Base-by-base conservation (phyloP, 768 basidiomycete genomes). In the Rhizopogon vulgaris region DNA sequence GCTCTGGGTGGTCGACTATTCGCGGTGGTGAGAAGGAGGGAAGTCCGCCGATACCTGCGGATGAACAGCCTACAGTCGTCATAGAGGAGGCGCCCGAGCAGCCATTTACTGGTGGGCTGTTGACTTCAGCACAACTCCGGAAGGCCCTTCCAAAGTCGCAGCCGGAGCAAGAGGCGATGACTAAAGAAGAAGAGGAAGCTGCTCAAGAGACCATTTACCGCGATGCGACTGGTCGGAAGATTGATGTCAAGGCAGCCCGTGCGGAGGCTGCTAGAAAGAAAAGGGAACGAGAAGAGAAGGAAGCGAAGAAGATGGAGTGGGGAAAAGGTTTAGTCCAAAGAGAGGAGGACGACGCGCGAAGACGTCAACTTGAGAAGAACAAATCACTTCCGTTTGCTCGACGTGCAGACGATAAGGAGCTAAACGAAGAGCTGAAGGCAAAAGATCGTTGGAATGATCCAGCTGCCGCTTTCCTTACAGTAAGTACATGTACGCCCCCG, bases 271-370 rank as follows among this genome's bases (percentile, higher is more conserved):
- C 87, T 39, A 74, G 84, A 57, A 66, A 79, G 67, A 92, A 93
- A 62, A 78, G 90, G 18, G 86, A 92, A 63, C 74, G 77, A 52
- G 85, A 94, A 65, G 90, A 96, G 71, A 83, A 81, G 63, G 91
- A 95, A 63, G 87, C 87, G 46, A 73, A 80, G 64, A 94, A 91
- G 73, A 93, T 95, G 90, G 90, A 95, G 65, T 98, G 96, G 96
- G 93, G 92, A 1, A 98, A 95, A 69, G 96, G 96, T 28, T 62
- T 98, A 34, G 87, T 93, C 37, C 96, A 98, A 71, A 73, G 84
- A 54, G 86, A 90, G 22, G 88, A 94, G 54, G 71, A 76, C 48
- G 90, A 94, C 69, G 79, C 78, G 63, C 71, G 75, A 63, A 79
- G 71, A 61, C 61, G 68, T 52, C 83, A 91, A 52, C 64, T 90